phyloP scores from a whole-genome alignment of 2,329 filamentous ascomycete genomes.

The Colletotrichum trifolii region DNA sequence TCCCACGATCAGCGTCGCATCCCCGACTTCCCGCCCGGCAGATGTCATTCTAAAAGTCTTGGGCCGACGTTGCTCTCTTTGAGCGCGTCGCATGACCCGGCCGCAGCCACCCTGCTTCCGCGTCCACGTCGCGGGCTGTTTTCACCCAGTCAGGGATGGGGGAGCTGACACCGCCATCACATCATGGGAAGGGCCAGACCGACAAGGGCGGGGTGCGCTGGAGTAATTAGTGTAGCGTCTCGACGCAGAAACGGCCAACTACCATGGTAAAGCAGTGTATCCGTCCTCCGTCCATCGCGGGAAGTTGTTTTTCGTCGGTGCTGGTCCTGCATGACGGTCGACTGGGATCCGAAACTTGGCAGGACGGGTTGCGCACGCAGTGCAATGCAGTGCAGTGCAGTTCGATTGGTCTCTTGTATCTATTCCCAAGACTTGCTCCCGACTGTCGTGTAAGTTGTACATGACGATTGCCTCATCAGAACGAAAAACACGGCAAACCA shows the following conservation, averaged over 20 bases:
- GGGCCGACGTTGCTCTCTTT: slow-evolving; percentile 18
- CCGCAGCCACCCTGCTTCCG: slow-evolving; percentile 21
- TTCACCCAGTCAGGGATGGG: slow-evolving; percentile 24
- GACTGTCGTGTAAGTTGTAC: neutral
- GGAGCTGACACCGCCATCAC: slow-evolving; percentile 33
- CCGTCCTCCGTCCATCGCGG: neutral
- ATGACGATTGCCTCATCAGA: neutral
- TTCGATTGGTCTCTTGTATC: neutral
- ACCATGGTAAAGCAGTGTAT: neutral
- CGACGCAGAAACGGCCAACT: neutral
- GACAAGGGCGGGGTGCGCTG: neutral
- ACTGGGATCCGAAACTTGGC: too few relatives aligned
- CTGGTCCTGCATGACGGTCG: slow-evolving; percentile 4
- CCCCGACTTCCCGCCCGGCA: slow-evolving; percentile 15
- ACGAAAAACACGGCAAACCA: neutral
- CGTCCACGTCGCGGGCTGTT: slow-evolving; percentile 33
- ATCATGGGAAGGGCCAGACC: slow-evolving; percentile 9
- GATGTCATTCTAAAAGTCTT: slow-evolving; percentile 24
- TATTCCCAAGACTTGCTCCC: neutral
- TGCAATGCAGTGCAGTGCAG: too few relatives aligned
- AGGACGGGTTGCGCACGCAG: too few relatives aligned
- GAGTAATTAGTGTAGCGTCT: too few relatives aligned
- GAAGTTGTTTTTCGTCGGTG: neutral
- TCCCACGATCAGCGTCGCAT: neutral
- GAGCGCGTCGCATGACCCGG: slow-evolving; percentile 18